Percentiles rank a stretch among this genome's conserved stretches.
Evolutionary conservation across 495 filamentous ascomycete genomes (phyloP).

Genomic region (Lophium mytilinum): DNA sequence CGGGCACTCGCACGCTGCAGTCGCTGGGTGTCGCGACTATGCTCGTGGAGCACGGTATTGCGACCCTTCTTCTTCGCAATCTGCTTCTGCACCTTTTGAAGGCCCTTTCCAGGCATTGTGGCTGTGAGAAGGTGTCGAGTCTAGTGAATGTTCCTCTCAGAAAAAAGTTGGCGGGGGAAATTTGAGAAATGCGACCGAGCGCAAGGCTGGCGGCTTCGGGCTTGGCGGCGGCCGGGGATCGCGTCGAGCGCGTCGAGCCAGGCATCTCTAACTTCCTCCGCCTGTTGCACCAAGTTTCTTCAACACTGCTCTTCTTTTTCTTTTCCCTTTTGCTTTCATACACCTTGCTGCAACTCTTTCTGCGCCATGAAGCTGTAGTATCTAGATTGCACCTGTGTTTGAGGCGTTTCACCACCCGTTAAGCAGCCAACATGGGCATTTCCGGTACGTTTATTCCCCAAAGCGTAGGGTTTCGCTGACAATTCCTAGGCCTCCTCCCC

Average conservation of each 20-base stretch:
- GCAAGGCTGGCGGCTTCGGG: not conserved
- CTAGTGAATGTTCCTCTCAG: constrained; percentile 19
- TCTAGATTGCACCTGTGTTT: constrained; percentile 1
- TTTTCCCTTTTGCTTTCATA: too few relatives aligned
- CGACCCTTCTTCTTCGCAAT: constrained; percentile 68
- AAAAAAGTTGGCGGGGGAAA: constrained; percentile 17
- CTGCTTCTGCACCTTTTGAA: constrained; percentile 75
- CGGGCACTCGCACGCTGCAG: constrained; percentile 64
- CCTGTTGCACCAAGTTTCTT: too few relatives aligned
- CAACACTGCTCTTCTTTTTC: too few relatives aligned
- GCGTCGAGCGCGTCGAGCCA: not conserved
- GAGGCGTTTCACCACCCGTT: not conserved
- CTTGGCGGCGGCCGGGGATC: not conserved
- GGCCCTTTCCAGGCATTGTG: constrained; percentile 60
- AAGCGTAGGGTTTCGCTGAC: not conserved
- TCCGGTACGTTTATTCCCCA: constrained; percentile 27
- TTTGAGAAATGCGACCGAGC: not conserved
- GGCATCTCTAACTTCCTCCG: too few relatives aligned
- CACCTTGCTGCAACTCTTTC: not conserved
- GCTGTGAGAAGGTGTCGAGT: not conserved
- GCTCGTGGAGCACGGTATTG: constrained; percentile 65
- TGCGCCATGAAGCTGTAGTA: constrained; percentile 14
- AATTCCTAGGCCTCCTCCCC: constrained; percentile 66
- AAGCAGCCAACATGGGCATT: constrained; percentile 34
- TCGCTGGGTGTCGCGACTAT: constrained; percentile 69